Conservation (phyloP, 108 stramenopile genomes). For the Cylindrotheca closterium region DNA sequence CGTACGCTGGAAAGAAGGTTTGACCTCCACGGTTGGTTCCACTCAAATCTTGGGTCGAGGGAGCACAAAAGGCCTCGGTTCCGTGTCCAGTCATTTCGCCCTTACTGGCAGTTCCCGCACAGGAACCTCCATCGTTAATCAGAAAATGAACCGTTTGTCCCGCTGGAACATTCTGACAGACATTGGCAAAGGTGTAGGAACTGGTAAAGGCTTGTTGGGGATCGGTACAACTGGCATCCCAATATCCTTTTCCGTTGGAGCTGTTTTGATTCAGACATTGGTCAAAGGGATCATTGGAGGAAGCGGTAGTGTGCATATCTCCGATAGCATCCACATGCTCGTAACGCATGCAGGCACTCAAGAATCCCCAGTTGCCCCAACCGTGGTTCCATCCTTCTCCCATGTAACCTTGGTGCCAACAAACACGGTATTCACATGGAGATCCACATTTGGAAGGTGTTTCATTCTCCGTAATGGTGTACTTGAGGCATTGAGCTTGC, state of each 20-base stretch:
- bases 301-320: neutral
- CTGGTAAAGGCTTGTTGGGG: neutral
- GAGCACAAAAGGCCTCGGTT: too few species aligned
- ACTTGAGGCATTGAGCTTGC: neutral
- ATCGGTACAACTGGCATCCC: neutral
- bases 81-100: too few species aligned
- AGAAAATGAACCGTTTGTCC: neutral
- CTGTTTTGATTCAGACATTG: neutral
- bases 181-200: too few species aligned
- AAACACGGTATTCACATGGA: neutral
- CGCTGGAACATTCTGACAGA: neutral
- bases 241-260: neutral
- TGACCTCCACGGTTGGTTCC: neutral
- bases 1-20: neutral
- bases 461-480: neutral
- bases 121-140: too few species aligned
- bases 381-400: too few species aligned
- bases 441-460: neutral
- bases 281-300: too few species aligned
- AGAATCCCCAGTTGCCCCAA: neutral
- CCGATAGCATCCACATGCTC: neutral
- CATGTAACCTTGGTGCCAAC: neutral
- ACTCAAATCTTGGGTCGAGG: neutral
- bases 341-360: neutral
- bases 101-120: too few species aligned